Base-by-base conservation (phyloP, 1,284 basidiomycete genomes). In the Leccinum laetum region DNA sequence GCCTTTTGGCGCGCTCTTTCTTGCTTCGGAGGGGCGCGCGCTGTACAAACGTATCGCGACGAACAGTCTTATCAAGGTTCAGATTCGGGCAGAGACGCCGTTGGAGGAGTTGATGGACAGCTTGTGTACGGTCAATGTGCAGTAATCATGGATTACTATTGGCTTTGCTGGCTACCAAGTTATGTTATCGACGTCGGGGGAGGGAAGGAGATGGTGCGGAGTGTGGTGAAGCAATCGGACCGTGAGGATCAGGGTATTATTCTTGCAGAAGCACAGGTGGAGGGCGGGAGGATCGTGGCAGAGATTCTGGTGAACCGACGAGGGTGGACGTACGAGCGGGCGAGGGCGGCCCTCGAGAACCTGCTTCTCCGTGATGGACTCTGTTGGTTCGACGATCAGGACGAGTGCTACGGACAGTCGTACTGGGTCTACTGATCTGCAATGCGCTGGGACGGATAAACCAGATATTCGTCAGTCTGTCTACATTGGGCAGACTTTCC, bases 351-450 rank as follows among this genome's bases (percentile, higher is more conserved):
- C 2, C 77, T 99, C 71, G 91, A 95, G 68, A 95, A 96, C 70
- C 96, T 97, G 87, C 83, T 95, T 13, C 82, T 95, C 70, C 83
- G 91, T 39, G 96, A 99, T 70, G 97, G 96, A 0, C 81, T 98
- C 53, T 95, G 95, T 62, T 99, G 97, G 97, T 76, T 99, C 39
- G 97, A 99, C 74, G 90, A 93, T 52, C 94, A 96, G 77, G 92
- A 91, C 66, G 86, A 88, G 68, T 73, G 75, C 26, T 80, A 79
- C 44, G 87, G 88, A 14, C 81, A 82, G 61, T 84, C 88, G 35
- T 95, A 93, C 73, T 96, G 93, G 92, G 82, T 95, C 24, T 21
- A 21, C 21, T 21, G 21, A 2, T 92, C 91, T n/a, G 90, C 87
- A 3, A 90, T 94, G 86, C 82, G 83, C 65, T 95, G 92, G 93